Percentiles rank a stretch among this genome's conserved stretches.
Conservation (phyloP, 1,284 basidiomycete species). For the Taiwanofungus camphoratus region DNA sequence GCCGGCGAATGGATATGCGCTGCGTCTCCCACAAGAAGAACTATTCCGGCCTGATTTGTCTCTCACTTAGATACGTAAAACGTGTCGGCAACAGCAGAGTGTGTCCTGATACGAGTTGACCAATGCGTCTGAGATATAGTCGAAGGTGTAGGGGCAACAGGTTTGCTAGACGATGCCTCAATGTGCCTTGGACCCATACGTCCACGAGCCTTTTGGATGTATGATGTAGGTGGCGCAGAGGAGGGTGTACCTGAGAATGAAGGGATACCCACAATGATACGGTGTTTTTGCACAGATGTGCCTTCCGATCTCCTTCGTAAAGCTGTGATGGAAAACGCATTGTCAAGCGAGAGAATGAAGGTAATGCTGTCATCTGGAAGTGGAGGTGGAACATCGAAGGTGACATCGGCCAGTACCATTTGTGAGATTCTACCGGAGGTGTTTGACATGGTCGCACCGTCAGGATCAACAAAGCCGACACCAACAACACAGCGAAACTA, state of each 20-base stretch:
- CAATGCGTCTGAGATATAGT: slow-evolving; percentile 25
- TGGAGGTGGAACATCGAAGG: slow-evolving; percentile 17
- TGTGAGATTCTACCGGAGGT: no score
- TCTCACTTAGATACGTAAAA: no score
- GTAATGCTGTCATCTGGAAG: slow-evolving; percentile 12
- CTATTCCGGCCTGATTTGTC: no score
- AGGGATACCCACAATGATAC: slow-evolving; percentile 32
- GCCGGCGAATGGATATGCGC: slow-evolving; percentile 41
- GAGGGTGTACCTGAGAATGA: slow-evolving; percentile 27
- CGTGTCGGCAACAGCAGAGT: slow-evolving; percentile 31
- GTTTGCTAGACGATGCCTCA: not conserved
- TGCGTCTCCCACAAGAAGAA: slow-evolving; percentile 38
- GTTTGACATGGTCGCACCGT: no score
- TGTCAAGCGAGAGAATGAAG: slow-evolving; percentile 18
- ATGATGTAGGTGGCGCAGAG: slow-evolving; percentile 25
- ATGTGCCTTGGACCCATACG: slow-evolving; percentile 25
- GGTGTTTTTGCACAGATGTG: slow-evolving; percentile 26
- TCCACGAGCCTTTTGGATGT: slow-evolving; percentile 33
- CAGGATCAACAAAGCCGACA: no score
- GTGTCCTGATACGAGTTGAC: slow-evolving; percentile 36
- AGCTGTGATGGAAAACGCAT: slow-evolving; percentile 26
- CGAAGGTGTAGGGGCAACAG: slow-evolving; percentile 7
- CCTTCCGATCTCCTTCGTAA: slow-evolving; percentile 13
- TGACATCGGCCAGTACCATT: slow-evolving; percentile 30
- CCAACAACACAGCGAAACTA: slow-evolving; percentile 24